These are phyloP conservation scores for Teunomyces panamensis DNA, from an alignment of 805 yeast genomes.

Conservation along the genomic window DNA sequence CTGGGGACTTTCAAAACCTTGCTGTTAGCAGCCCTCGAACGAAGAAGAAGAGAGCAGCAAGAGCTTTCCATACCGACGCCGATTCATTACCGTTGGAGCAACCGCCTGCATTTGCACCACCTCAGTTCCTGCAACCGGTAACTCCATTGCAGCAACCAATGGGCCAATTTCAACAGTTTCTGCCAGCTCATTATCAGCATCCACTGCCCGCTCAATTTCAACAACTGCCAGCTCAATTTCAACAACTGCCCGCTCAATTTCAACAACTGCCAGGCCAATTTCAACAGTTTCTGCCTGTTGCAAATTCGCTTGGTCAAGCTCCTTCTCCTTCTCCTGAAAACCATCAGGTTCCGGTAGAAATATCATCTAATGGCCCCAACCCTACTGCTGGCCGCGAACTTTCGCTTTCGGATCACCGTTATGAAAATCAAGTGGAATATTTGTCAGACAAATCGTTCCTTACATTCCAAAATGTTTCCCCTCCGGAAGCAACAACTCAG, in stretches of 20 bases:
- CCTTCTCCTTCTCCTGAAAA: neutral
- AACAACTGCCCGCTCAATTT: neutral
- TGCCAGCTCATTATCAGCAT: neutral
- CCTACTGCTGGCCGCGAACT: constrained; percentile 1
- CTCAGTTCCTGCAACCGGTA: constrained; percentile 1
- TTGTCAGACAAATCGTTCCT: constrained; percentile 45
- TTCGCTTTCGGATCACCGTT: constrained; percentile 16
- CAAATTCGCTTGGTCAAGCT: neutral
- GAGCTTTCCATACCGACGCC: constrained; percentile 30
- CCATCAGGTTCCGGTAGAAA: neutral
- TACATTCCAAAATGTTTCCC: constrained; percentile 73
- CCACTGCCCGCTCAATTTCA: neutral
- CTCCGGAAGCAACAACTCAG: constrained; percentile 79
- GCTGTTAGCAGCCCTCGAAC: constrained; percentile 7
- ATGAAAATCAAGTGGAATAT: constrained; percentile 22
- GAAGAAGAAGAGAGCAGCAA: constrained; percentile 27
- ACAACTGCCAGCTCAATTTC: neutral
- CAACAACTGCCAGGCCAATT: neutral
- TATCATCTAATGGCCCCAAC: neutral
- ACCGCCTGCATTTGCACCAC: neutral
- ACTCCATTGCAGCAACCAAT: neutral
- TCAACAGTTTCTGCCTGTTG: neutral
- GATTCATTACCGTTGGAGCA: constrained; percentile 1
- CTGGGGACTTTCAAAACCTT: constrained; percentile 7
- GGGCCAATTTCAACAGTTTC: neutral